These are phyloP conservation scores for Macrolepiota fuliginosa DNA, from an alignment of 768 basidiomycete species.

Conservation along the genomic window DNA sequence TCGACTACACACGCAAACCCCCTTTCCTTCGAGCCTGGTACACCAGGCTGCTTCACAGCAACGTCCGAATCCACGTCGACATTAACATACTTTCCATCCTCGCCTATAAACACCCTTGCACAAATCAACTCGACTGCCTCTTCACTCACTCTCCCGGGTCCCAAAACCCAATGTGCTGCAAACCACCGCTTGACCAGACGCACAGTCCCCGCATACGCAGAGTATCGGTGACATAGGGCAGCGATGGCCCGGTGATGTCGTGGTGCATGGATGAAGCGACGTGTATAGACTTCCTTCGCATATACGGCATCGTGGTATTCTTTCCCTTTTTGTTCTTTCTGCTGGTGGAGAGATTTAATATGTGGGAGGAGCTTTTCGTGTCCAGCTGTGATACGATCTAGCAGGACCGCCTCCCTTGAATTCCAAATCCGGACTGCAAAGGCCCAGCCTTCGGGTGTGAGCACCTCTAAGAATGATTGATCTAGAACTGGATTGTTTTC, in stretches of 20 bases:
- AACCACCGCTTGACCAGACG: slow-evolving; percentile 93
- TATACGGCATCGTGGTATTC: slow-evolving; percentile 55
- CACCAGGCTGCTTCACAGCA: slow-evolving; percentile 32
- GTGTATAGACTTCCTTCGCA: slow-evolving; percentile 57
- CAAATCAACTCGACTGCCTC: slow-evolving; percentile 87
- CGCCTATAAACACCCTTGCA: slow-evolving; percentile 68
- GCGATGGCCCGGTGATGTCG: slow-evolving; percentile 84
- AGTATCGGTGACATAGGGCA: slow-evolving; percentile 73
- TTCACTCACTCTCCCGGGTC: slow-evolving; percentile 57
- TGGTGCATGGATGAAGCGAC: slow-evolving; percentile 78
- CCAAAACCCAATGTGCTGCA: slow-evolving; percentile 83
- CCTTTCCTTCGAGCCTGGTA: slow-evolving; percentile 75
- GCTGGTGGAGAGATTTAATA: slow-evolving; percentile 31
- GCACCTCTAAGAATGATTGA: slow-evolving; percentile 68
- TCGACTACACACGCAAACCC: slow-evolving; percentile 75
- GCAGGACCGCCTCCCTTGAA: slow-evolving; percentile 77
- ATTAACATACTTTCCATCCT: slow-evolving; percentile 33
- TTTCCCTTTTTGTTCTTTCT: slow-evolving; percentile 37
- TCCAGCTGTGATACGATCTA: slow-evolving; percentile 64
- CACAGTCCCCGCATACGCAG: slow-evolving; percentile 81
- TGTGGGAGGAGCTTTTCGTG: slow-evolving; percentile 38
- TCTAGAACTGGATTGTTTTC: slow-evolving; percentile 60
- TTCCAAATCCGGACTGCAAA: slow-evolving; percentile 85
- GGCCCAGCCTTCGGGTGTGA: slow-evolving; percentile 82
- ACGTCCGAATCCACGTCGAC: slow-evolving; percentile 28